These are phyloP conservation scores for Millerozyma miso DNA, from an alignment of 805 yeast species.

Conservation along the genomic window DNA sequence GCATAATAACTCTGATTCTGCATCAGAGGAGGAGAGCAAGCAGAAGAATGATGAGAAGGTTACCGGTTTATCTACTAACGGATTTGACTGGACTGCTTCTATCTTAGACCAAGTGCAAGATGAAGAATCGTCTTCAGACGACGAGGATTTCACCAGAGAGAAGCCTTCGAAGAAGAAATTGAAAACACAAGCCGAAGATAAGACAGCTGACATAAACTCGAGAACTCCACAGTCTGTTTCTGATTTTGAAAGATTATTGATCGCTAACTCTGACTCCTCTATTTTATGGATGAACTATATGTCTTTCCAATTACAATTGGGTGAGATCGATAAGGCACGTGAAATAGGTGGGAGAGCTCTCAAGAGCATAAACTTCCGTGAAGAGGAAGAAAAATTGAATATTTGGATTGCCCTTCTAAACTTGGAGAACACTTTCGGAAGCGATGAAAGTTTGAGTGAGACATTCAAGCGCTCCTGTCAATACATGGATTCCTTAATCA, in stretches of 20 bases:
- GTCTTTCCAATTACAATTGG: slow-evolving; percentile 94
- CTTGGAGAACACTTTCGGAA: slow-evolving; percentile 91
- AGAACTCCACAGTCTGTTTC: slow-evolving; percentile 87
- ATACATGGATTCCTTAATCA: slow-evolving; percentile 81
- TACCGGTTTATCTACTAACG: slow-evolving; percentile 72
- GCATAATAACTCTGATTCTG: slow-evolving; percentile 22
- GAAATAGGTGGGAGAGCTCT: slow-evolving; percentile 91
- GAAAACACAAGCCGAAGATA: slow-evolving; percentile 61
- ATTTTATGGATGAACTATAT: slow-evolving; percentile 95
- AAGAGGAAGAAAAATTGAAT: slow-evolving; percentile 88
- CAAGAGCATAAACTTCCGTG: slow-evolving; percentile 83
- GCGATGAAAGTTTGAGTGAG: slow-evolving; percentile 74
- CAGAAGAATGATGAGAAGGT: slow-evolving; percentile 21
- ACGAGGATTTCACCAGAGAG: slow-evolving; percentile 55
- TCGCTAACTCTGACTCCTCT: slow-evolving; percentile 92
- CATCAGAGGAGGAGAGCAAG: slow-evolving; percentile 19
- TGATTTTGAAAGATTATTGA: slow-evolving; percentile 87
- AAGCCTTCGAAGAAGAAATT: slow-evolving; percentile 45
- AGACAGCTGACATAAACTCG: slow-evolving; percentile 77
- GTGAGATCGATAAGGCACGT: slow-evolving; percentile 92
- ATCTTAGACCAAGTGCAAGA: slow-evolving; percentile 76
- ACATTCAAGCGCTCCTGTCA: slow-evolving; percentile 81
- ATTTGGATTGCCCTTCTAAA: slow-evolving; percentile 95
- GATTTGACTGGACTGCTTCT: slow-evolving; percentile 95
- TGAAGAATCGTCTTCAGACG: slow-evolving; percentile 48